Evolutionary conservation across 495 filamentous ascomycete genomes (phyloP).

Genomic region (Haplographium delicatum): DNA sequence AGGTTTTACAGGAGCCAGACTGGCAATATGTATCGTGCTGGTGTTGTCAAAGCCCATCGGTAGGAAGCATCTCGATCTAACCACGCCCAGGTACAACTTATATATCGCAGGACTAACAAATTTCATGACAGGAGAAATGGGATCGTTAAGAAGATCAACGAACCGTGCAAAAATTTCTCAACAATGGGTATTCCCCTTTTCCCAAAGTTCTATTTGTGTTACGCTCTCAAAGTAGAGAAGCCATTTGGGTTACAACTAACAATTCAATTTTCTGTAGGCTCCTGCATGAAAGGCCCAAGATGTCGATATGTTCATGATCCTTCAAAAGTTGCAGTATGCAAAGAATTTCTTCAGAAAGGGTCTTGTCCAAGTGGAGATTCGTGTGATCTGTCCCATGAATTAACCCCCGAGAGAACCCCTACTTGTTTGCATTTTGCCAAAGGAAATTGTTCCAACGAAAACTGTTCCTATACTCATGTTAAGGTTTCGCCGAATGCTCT

Average conservation of each 20-base stretch:
- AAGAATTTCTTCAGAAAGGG: constrained; percentile 74
- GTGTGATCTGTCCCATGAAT: constrained; percentile 92
- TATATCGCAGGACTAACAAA: constrained; percentile 16
- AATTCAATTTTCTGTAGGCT: constrained; percentile 48
- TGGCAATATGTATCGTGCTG: constrained; percentile 81
- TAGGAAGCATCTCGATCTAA: constrained; percentile 35
- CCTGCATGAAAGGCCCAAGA: constrained; percentile 69
- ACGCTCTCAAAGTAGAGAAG: constrained; percentile 2
- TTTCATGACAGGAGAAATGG: constrained; percentile 32
- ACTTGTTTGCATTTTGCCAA: constrained; percentile 85
- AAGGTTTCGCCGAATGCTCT: constrained; percentile 73
- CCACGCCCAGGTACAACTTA: not conserved
- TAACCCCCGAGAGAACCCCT: constrained; percentile 78
- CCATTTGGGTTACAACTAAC: constrained; percentile 22
- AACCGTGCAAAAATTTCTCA: constrained; percentile 85
- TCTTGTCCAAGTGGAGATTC: constrained; percentile 71
- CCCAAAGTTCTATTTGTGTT: not conserved
- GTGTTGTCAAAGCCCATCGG: constrained; percentile 61
- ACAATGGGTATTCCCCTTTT: constrained; percentile 73
- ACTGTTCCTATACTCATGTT: constrained; percentile 88
- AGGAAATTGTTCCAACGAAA: constrained; percentile 82
- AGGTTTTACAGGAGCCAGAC: constrained; percentile 85
- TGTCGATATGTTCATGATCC: constrained; percentile 86
- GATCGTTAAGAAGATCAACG: constrained; percentile 60
- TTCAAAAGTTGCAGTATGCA: constrained; percentile 87